Evolutionary conservation across 805 yeast genomes (phyloP).

Genomic region (Lipomyces lipofer): DNA sequence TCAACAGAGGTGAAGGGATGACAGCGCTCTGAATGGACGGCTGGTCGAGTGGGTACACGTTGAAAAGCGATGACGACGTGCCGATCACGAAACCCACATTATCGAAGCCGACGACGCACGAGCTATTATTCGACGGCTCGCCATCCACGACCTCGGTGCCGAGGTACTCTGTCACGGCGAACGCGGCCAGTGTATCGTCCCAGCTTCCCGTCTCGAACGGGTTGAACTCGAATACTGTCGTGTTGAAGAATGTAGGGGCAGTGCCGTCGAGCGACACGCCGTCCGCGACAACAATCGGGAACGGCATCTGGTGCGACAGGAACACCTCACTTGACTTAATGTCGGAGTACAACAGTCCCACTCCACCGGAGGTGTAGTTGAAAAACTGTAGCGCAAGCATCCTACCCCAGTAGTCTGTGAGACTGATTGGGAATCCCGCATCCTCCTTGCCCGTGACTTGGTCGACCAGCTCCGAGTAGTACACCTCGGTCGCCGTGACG

Average conservation of each 20-base stretch:
- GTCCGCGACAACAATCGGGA: conserved; percentile 61
- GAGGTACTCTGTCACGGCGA: conserved; percentile 66
- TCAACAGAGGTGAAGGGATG: conserved; percentile 37
- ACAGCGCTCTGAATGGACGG: conserved; percentile 13
- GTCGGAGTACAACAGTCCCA: conserved; percentile 58
- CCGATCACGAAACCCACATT: conserved; percentile 73
- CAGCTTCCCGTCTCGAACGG: conserved; percentile 83
- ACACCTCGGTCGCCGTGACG: conserved; percentile 51
- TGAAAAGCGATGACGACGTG: conserved; percentile 52
- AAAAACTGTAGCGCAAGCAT: conserved; percentile 73
- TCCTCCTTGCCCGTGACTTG: conserved; percentile 52
- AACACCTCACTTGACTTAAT: conserved; percentile 63
- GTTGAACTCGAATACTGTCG: conserved; percentile 51
- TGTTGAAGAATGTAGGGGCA: conserved; percentile 57
- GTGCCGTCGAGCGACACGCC: conserved; percentile 49
- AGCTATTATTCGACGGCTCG: conserved; percentile 44
- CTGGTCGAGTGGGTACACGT: conserved; percentile 25
- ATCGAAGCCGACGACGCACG: conserved; percentile 68
- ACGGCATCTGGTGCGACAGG: conserved; percentile 64
- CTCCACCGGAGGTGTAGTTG: conserved; percentile 60
- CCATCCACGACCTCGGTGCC: conserved; percentile 71
- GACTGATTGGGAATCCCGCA: conserved; percentile 68
- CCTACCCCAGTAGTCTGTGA: conserved; percentile 83
- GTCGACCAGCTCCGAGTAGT: conserved; percentile 45
- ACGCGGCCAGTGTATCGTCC: conserved; percentile 71